Evolutionary conservation across 1,139 yeast genomes (phyloP).

Genomic region (Zygoascus sp.): DNA sequence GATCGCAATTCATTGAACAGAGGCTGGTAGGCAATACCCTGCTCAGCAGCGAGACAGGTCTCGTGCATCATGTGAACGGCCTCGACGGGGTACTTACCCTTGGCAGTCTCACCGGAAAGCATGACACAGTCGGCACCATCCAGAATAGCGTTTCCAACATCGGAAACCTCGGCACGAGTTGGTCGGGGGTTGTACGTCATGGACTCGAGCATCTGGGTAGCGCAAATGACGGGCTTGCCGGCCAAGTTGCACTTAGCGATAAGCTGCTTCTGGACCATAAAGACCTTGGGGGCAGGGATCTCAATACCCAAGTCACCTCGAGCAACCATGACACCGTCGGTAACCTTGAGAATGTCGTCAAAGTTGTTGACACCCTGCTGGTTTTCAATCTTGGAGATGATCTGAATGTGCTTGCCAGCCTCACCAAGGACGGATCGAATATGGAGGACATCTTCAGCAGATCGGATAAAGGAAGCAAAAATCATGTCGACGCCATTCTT

Average conservation of each 20-base stretch:
- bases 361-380: constrained; percentile 99
- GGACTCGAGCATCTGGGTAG: constrained; percentile 99
- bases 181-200: constrained; percentile 99
- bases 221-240: constrained; percentile 99
- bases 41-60: constrained; percentile 94
- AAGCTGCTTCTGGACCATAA: constrained; percentile 97
- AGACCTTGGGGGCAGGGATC: constrained; percentile 98
- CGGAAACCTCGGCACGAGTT: constrained; percentile 99
- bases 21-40: constrained; percentile 87
- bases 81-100: constrained; percentile 96
- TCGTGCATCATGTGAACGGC: constrained; percentile 99
- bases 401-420: constrained; percentile 93
- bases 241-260: constrained; percentile 99
- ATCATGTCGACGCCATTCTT: constrained; percentile 96
- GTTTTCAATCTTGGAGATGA: constrained; percentile 95
- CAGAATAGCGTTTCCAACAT: constrained; percentile 97
- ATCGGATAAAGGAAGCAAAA: constrained; percentile 96
- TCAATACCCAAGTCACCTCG: constrained; percentile 99
- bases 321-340: constrained; percentile 99
- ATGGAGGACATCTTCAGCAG: constrained; percentile 82
- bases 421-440: constrained; percentile 95
- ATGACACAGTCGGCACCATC: constrained; percentile 99
- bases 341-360: constrained; percentile 87
- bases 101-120: constrained; percentile 99
- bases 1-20: constrained; percentile 85